Evolutionary conservation across 2,329 filamentous ascomycete species (phyloP), one percentile per base, ranked within the genome.

Genomic region (Phyllosticta capitalensis): DNA sequence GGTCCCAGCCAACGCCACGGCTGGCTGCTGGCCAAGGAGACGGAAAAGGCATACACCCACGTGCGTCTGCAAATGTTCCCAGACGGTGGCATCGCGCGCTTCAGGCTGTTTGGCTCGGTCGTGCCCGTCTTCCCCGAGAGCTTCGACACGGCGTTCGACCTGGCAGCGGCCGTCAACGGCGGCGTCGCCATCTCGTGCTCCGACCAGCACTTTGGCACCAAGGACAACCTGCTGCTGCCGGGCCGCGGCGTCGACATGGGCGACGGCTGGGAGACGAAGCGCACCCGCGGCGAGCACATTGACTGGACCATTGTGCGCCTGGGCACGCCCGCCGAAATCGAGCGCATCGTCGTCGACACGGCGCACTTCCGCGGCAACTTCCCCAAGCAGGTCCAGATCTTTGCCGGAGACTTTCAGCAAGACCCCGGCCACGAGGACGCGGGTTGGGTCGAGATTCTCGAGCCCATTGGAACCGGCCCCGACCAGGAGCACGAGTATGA

Each of bases 321-420:
- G 20, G 89, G 88, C 22, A 82, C 83, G 0, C 79, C 82, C 4
- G 87, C 83, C 7, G 78, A 78, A 61, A 81, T 89, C 62, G 82
- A 85, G 67, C 84, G 80, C 65, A 76, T 92, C 59, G 74, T 92
- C 17, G 82, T 92, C 26, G 90, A 95, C 70, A 94, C 90, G 7
- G 88, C 88, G 50, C 88, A 89, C 72, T 95, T 92, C 72, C 75
- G 89, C 56, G 89, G 90, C 14, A 95, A 95, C 75, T 94, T 87
- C 67, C 90, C 89, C 5, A 87, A 91, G 71, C 84, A 86, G 67
- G 83, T 89, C 21, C 84, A 84, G 68, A 77, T 94, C 0, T 79
- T 77, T 65, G 78, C 67, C 75, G 90, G 74, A 78, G 78, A 52
- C 76, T 87, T 66, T 72, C 80, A 66, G 80, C 76, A 74, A 61